Percentiles rank a stretch among this genome's conserved stretches.
Conservation (phyloP, 2,329 filamentous ascomycete species). For the Aschersonia sp. region DNA sequence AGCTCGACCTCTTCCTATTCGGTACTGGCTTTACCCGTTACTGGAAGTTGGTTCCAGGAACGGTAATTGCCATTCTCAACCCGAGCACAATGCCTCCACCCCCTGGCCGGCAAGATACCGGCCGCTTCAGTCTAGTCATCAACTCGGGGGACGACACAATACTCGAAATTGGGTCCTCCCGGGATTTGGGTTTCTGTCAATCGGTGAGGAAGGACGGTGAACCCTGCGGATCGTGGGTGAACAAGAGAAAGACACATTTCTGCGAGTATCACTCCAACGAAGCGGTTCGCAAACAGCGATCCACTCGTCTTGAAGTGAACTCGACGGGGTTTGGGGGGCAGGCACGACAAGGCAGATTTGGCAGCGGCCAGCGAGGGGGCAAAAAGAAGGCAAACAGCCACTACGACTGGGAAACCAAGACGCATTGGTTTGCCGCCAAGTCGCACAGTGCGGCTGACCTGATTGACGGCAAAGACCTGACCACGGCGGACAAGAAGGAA, state of each 20-base stretch:
- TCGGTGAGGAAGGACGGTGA: conserved; percentile 72
- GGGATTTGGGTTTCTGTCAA: conserved; percentile 83
- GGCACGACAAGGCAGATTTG: conserved; percentile 16
- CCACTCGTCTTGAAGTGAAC: conserved; percentile 66
- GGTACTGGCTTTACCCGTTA: conserved; percentile 80
- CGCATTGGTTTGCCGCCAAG: conserved; percentile 37
- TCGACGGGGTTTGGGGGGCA: conserved; percentile 36
- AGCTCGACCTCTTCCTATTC: conserved; percentile 86
- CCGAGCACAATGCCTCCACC: conserved; percentile 82
- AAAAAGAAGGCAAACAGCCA: conserved; percentile 14
- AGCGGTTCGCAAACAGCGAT: conserved; percentile 52
- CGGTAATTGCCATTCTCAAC: conserved; percentile 82
- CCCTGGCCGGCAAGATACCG: conserved; percentile 58
- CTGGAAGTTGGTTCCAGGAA: conserved; percentile 89
- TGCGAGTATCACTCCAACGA: conserved; percentile 89
- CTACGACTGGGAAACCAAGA: conserved; percentile 45
- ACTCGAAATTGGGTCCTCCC: conserved; percentile 71
- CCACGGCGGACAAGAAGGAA: conserved; percentile 42
- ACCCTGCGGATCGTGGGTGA: conserved; percentile 70
- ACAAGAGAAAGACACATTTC: conserved; percentile 73
- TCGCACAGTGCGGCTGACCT: conserved; percentile 41
- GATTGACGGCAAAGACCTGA: conserved; percentile 48
- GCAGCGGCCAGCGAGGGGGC: conserved; percentile 1
- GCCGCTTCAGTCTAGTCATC: conserved; percentile 73
- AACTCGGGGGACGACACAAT: conserved; percentile 79